Percentiles rank a stretch among this genome's conserved stretches.
phyloP scores from a whole-genome alignment of 495 filamentous ascomycete genomes.

The Durotheca rogersii region DNA sequence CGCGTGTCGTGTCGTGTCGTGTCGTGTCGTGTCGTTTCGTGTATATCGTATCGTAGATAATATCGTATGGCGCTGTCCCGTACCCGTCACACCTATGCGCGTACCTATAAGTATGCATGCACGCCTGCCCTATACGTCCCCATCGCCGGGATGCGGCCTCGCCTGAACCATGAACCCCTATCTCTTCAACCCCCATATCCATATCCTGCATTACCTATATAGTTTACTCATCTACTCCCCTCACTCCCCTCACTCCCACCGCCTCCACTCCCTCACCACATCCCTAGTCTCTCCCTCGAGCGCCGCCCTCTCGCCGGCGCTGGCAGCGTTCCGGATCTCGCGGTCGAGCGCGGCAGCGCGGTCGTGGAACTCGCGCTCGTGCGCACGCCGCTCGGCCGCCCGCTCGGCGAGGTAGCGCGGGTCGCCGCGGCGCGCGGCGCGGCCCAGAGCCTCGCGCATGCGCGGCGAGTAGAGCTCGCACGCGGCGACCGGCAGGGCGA shows the following conservation, averaged over 20 bases:
- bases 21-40: slow-evolving; percentile 2
- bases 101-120: too few species aligned
- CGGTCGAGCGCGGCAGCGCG: slow-evolving; percentile 38
- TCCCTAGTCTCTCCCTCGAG: slow-evolving; percentile 50
- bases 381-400: slow-evolving; percentile 47
- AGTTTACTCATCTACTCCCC: not conserved
- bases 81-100: too few species aligned
- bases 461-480: slow-evolving; percentile 75
- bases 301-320: too few species aligned
- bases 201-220: not conserved
- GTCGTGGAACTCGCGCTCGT: slow-evolving; percentile 33
- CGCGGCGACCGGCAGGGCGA: slow-evolving; percentile 50
- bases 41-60: slow-evolving; percentile 7
- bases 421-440: slow-evolving; percentile 61
- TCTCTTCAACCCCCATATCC: not conserved
- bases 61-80: too few species aligned
- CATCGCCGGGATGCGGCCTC: too few species aligned
- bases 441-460: slow-evolving; percentile 66
- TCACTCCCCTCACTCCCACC: slow-evolving; percentile 47
- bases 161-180: too few species aligned
- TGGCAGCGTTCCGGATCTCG: slow-evolving; percentile 47
- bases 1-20: slow-evolving; percentile 13
- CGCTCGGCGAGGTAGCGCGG: slow-evolving; percentile 52
- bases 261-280: slow-evolving; percentile 56
- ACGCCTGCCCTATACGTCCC: too few species aligned